Evolutionary conservation across 2,329 filamentous ascomycete genomes (phyloP).

Genomic region (Amesomyces nigricolor): DNA sequence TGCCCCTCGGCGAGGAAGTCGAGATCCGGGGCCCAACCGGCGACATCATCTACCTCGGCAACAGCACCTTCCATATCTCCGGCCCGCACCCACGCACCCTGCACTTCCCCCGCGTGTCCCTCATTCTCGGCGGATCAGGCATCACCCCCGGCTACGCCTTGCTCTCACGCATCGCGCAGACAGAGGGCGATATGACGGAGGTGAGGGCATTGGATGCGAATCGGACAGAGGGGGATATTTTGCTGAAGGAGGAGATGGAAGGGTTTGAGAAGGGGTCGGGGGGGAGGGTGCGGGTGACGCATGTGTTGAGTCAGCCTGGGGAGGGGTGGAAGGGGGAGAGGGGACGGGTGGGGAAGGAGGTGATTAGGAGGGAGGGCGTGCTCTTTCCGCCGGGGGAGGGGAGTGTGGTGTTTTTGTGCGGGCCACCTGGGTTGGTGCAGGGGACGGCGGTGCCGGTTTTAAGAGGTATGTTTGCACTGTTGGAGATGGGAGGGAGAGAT

Average conservation of each 20-base stretch:
- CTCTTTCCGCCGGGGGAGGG: slow-evolving; percentile 38
- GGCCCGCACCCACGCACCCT: slow-evolving; percentile 29
- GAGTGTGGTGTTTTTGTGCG: slow-evolving; percentile 43
- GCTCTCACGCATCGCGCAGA: slow-evolving; percentile 38
- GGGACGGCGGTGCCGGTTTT: slow-evolving; percentile 47
- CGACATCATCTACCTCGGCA: slow-evolving; percentile 44
- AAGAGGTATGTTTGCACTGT: slow-evolving; percentile 26
- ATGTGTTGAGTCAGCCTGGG: slow-evolving; percentile 42
- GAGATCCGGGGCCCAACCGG: slow-evolving; percentile 48
- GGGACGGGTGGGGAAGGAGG: slow-evolving; percentile 38
- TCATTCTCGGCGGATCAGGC: slow-evolving; percentile 46
- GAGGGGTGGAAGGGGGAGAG: slow-evolving; percentile 41
- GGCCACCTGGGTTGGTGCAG: slow-evolving; percentile 46
- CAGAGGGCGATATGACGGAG: slow-evolving; percentile 32
- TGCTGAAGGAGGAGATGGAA: slow-evolving; percentile 40
- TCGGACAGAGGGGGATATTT: slow-evolving; percentile 42
- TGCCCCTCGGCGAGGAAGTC: slow-evolving; percentile 43
- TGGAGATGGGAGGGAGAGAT: neutral
- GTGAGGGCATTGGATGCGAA: slow-evolving; percentile 44
- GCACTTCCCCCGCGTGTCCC: slow-evolving; percentile 39
- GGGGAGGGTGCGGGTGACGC: slow-evolving; percentile 39
- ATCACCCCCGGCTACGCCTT: slow-evolving; percentile 49
- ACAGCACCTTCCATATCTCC: slow-evolving; percentile 42
- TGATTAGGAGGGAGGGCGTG: slow-evolving; percentile 34
- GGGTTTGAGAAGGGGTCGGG: slow-evolving; percentile 33